Evolutionary conservation across 2,329 filamentous ascomycete genomes (phyloP).

Genomic region (Colletotrichum camelliae): DNA sequence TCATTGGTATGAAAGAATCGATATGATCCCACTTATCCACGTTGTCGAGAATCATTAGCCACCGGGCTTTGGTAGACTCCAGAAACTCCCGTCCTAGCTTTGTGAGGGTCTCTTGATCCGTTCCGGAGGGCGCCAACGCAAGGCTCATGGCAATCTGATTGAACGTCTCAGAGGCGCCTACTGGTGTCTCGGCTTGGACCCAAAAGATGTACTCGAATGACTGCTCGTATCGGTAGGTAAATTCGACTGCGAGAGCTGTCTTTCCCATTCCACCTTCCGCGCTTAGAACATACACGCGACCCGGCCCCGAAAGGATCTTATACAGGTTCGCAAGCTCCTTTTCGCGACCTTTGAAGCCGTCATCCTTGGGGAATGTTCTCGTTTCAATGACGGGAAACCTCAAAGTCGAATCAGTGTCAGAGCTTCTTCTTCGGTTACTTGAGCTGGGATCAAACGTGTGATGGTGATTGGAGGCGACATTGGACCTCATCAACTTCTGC

Average conservation of each 20-base stretch:
- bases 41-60: slow-evolving; percentile 26
- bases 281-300: background rate
- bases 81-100: slow-evolving; percentile 20
- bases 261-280: background rate
- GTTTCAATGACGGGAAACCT: background rate
- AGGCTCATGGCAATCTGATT: background rate
- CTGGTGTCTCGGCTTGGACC: background rate
- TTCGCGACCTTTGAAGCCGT: background rate
- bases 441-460: background rate
- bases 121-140: background rate
- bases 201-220: background rate
- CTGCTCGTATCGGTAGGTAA: background rate
- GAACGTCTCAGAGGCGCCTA: background rate
- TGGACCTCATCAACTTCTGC: background rate
- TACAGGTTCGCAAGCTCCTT: background rate
- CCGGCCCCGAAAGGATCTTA: background rate
- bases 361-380: background rate
- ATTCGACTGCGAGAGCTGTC: background rate
- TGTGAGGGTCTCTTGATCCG: background rate
- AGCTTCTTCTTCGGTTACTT: background rate
- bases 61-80: slow-evolving; percentile 16
- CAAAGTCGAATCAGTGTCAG: background rate
- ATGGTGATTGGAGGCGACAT: background rate
- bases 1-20: slow-evolving; percentile 21
- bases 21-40: slow-evolving; percentile 22